Evolutionary conservation across 163 green algal species (phyloP), one percentile per base, ranked within the genome.

Genomic region (Scenedesmus sp.): DNA sequence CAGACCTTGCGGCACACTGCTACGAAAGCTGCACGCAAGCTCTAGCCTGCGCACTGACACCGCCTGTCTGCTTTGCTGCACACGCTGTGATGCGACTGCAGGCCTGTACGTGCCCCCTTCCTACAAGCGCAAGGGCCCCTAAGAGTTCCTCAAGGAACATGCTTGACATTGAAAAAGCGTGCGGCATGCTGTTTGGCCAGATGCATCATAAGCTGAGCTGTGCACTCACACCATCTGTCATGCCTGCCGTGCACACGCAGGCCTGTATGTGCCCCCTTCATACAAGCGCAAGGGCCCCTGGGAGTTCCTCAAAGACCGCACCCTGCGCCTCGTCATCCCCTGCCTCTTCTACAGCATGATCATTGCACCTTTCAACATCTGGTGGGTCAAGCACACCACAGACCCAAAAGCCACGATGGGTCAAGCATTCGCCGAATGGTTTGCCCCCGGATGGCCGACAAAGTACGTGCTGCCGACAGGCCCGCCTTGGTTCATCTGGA

Each of bases 401-500:
- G 55, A 74, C 56, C 26, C 18, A 64, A 66, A 60, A 12, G 56
- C 90, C 26, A 67, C 84, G 0, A 52, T 93, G 9, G 67, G 74
- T 10, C 1, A 79, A 23, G 84, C 57, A 6, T 90, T 59, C 34
- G 5, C 2, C 1, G n/a, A 82, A 1, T 93, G 83, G 83, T 62
- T 93, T 3, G 57, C 15, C 34, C 90, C 90, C 18, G 82, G 79
- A 12, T 90, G 83, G 90, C 90, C 90, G 52, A 88, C 77, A 5
- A 89, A 83, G 2, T 93, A 93, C 59, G 54, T 87, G 26, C 66
- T 93, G 56, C 66, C 90, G 0, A 93, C 90, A 2, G 90, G 90
- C 1, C 90, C 90, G 6, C 89, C 84, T 6, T 92, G 89, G 89
- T 92, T 92, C 66, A 84, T 88, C 26, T 93, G 84, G 83, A 93